A percentile compares a stretch with the other conserved stretches of the same genome.
phyloP scores from a whole-genome alignment of 805 yeast genomes.

The Candida pini region DNA sequence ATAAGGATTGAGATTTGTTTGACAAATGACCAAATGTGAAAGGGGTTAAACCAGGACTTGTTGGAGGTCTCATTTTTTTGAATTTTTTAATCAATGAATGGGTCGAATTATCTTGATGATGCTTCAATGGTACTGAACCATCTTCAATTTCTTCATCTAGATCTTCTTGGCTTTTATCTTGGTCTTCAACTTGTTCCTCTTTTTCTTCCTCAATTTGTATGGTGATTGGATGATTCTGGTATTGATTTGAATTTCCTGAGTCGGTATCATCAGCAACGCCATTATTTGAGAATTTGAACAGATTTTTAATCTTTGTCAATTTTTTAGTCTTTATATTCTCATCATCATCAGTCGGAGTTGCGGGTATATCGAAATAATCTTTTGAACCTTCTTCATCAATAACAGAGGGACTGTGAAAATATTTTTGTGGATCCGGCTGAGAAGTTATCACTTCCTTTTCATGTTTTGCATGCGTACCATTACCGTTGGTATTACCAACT shows the following conservation, averaged over 20 bases:
- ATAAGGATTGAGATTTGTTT: no score
- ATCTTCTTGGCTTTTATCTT: no score
- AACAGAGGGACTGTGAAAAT: slow-evolving; percentile 18
- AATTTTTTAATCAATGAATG: slow-evolving; percentile 27
- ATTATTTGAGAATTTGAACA: slow-evolving; percentile 23
- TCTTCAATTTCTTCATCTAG: no score
- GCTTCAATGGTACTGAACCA: no score
- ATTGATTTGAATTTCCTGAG: no score
- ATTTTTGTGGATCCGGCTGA: slow-evolving; percentile 5
- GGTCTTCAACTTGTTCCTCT: slow-evolving; percentile 5
- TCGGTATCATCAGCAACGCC: no score
- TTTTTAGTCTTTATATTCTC: slow-evolving; percentile 16
- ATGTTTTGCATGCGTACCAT: no score
- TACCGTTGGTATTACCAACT: background rate
- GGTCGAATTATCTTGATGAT: slow-evolving; percentile 12
- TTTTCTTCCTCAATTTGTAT: background rate
- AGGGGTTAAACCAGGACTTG: slow-evolving; percentile 21
- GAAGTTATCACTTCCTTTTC: no score
- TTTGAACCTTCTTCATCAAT: slow-evolving; percentile 5
- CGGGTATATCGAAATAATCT: no score
- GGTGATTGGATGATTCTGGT: background rate
- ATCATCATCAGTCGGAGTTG: slow-evolving; percentile 10
- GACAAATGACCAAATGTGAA: background rate
- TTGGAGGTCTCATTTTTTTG: slow-evolving; percentile 30
- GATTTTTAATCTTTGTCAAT: slow-evolving; percentile 22